A percentile compares a stretch with the other conserved stretches of the same genome.
phyloP scores from a whole-genome alignment of 2,329 filamentous ascomycete genomes.

The Calonectria naviculata region DNA sequence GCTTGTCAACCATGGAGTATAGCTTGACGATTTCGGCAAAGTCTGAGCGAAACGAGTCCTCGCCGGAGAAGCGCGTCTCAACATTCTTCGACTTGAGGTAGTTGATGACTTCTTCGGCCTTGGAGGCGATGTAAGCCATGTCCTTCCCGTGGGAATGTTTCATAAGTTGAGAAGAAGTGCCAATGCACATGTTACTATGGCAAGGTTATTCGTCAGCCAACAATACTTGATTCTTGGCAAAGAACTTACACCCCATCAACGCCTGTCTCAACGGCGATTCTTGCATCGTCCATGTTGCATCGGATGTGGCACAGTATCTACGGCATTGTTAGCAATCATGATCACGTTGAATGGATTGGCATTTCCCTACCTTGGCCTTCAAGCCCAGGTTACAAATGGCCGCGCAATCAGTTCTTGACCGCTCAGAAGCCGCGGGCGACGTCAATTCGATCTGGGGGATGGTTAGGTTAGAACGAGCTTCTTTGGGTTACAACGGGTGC shows the following conservation, averaged over 20 bases:
- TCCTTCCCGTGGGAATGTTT: slow-evolving; percentile 92
- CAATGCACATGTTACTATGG: slow-evolving; percentile 78
- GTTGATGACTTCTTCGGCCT: slow-evolving; percentile 47
- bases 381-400: slow-evolving; percentile 94
- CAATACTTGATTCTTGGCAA: too few relatives aligned
- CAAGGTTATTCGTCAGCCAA: not conserved
- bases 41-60: slow-evolving; percentile 89
- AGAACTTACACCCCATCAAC: slow-evolving; percentile 53
- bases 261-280: slow-evolving; percentile 83
- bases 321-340: not conserved
- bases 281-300: slow-evolving; percentile 62
- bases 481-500: fast-evolving
- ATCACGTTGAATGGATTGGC: slow-evolving; percentile 66
- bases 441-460: slow-evolving; percentile 73
- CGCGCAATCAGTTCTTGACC: slow-evolving; percentile 88
- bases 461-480: not conserved
- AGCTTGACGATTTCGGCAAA: slow-evolving; percentile 80
- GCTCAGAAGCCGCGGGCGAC: slow-evolving; percentile 85
- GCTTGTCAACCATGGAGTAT: slow-evolving; percentile 85
- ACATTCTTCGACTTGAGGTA: slow-evolving; percentile 34
- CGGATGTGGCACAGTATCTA: slow-evolving; percentile 37
- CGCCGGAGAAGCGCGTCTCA: slow-evolving; percentile 67
- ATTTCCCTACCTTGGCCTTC: slow-evolving; percentile 64
- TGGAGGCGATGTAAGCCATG: slow-evolving; percentile 86
- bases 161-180: slow-evolving; percentile 83